A percentile compares a stretch with the other conserved stretches of the same genome.
Evolutionary conservation across 352 stramenopile genomes (phyloP).

Genomic region (Peronospora tabacina): DNA sequence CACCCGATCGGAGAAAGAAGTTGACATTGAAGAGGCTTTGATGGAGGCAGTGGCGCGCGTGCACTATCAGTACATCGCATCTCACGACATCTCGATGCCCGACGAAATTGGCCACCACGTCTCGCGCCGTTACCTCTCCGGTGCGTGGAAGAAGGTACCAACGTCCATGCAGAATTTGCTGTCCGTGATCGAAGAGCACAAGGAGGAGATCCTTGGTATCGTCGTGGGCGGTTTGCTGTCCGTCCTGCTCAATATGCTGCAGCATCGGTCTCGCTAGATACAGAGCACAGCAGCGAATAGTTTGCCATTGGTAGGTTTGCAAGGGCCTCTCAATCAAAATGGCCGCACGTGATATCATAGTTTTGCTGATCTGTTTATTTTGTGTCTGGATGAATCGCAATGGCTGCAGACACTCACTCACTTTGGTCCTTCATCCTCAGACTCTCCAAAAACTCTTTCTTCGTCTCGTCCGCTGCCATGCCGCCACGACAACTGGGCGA

Average conservation of each 20-base stretch:
- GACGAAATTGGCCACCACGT: constrained; percentile 40
- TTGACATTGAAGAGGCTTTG: constrained; percentile 56
- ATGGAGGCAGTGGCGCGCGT: constrained; percentile 31
- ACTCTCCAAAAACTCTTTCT: constrained; percentile 51
- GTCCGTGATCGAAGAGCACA: constrained; percentile 46
- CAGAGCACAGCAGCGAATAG: neutral
- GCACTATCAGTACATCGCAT: constrained; percentile 47
- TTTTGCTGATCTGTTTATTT: neutral
- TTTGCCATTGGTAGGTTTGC: neutral
- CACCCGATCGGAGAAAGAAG: constrained; percentile 44
- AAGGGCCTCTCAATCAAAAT: neutral
- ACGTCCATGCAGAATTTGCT: constrained; percentile 35
- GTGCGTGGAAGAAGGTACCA: constrained; percentile 41
- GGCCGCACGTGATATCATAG: constrained; percentile 2
- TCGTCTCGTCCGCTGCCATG: constrained; percentile 62
- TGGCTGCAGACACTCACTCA: constrained; percentile 4
- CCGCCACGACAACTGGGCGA: constrained; percentile 70
- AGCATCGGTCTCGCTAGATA: constrained; percentile 29
- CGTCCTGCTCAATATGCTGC: constrained; percentile 64
- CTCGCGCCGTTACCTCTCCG: constrained; percentile 16
- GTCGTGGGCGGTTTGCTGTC: constrained; percentile 56
- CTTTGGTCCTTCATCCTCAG: constrained; percentile 22
- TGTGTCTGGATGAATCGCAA: constrained; percentile 4
- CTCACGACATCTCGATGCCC: constrained; percentile 38
- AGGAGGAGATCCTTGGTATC: constrained; percentile 66